Evolutionary conservation across 2,329 filamentous ascomycete species (phyloP).

Genomic region (Ophiocordyceps camponoti-rufipedis): DNA sequence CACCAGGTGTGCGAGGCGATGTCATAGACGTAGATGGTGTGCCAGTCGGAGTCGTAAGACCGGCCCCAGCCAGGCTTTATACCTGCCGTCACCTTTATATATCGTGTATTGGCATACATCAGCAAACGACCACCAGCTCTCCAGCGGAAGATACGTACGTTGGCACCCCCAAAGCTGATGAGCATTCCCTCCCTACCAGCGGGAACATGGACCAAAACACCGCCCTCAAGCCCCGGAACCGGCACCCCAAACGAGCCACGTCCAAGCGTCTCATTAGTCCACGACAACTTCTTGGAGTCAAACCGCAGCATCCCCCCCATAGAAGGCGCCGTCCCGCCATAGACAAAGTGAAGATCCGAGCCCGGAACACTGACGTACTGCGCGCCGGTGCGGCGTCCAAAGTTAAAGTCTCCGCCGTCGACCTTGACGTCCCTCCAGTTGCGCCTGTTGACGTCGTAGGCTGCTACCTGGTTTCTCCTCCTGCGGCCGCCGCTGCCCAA

Average conservation of each 20-base stretch:
- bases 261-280: not conserved
- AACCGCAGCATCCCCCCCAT: not conserved
- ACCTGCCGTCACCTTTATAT: not conserved
- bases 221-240: not conserved
- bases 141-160: not conserved
- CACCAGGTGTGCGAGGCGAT: not conserved
- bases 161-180: not conserved
- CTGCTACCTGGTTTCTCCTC: not conserved
- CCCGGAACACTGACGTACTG: not conserved
- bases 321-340: not conserved
- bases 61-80: not conserved
- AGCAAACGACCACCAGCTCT: not conserved
- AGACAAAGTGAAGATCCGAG: not conserved
- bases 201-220: not conserved
- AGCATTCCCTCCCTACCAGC: not conserved
- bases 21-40: not conserved
- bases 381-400: not conserved
- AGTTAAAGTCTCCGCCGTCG: not conserved
- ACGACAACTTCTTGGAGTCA: not conserved
- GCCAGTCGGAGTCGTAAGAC: not conserved
- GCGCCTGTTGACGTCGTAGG: not conserved
- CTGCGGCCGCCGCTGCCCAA: not conserved
- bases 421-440: not conserved
- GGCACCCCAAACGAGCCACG: not conserved
- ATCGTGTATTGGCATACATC: not conserved